Conservation (phyloP, 1,139 yeast species). For the Taphrina wiesneri region DNA sequence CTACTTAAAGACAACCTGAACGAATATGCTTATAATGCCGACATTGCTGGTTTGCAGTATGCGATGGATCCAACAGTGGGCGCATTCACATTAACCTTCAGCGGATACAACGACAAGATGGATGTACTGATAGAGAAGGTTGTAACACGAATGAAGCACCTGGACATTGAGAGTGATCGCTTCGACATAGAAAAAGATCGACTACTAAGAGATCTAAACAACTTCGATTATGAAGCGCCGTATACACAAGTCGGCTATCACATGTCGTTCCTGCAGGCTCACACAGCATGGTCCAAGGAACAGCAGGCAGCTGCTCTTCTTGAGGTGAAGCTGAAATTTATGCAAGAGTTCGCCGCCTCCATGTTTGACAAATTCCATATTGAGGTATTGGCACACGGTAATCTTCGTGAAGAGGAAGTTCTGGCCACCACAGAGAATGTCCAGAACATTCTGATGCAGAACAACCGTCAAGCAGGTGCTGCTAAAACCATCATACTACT, state of each 20-base stretch:
- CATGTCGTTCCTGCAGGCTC: slow-evolving; percentile 65
- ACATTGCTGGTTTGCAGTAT: slow-evolving; percentile 72
- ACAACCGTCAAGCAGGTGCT: slow-evolving; percentile 30
- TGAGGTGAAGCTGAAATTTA: slow-evolving; percentile 54
- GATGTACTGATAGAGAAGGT: slow-evolving; percentile 62
- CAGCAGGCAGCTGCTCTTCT: slow-evolving; percentile 61
- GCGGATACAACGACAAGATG: slow-evolving; percentile 84
- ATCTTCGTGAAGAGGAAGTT: slow-evolving; percentile 62
- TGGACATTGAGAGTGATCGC: slow-evolving; percentile 57
- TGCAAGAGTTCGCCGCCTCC: slow-evolving; percentile 53
- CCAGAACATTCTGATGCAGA: slow-evolving; percentile 46
- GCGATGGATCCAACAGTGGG: slow-evolving; percentile 62
- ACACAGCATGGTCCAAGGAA: slow-evolving; percentile 63
- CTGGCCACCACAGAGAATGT: slow-evolving; percentile 52
- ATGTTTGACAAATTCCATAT: slow-evolving; percentile 55
- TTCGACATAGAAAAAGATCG: slow-evolving; percentile 70
- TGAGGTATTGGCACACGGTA: slow-evolving; percentile 80
- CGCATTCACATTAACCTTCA: slow-evolving; percentile 66
- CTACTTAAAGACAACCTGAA: slow-evolving; percentile 73
- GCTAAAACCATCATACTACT: slow-evolving; percentile 39
- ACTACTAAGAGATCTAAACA: slow-evolving; percentile 61
- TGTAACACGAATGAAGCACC: slow-evolving; percentile 55
- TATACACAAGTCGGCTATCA: slow-evolving; percentile 66
- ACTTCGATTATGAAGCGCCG: slow-evolving; percentile 74
- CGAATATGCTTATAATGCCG: slow-evolving; percentile 79